phyloP scores from a whole-genome alignment of 1,139 yeast species.

The Starmera stellimalicola region DNA sequence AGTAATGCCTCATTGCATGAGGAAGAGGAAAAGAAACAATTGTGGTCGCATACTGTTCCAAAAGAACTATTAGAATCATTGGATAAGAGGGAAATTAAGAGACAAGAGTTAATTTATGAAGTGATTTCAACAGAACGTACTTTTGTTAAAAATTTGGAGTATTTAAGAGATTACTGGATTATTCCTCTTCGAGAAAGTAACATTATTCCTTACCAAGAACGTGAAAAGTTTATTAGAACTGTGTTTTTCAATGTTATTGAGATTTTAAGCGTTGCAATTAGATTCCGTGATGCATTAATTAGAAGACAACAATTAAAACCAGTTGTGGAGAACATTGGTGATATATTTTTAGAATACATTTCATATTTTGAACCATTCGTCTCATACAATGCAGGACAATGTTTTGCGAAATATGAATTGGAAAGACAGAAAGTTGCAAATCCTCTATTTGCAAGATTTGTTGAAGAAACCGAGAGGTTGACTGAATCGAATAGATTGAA shows the following conservation, averaged over 20 bases:
- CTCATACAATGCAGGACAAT: slow-evolving; percentile 90
- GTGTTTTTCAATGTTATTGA: slow-evolving; percentile 90
- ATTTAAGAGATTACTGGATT: slow-evolving; percentile 88
- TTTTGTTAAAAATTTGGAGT: slow-evolving; percentile 89
- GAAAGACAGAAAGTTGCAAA: slow-evolving; percentile 91
- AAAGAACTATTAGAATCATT: slow-evolving; percentile 68
- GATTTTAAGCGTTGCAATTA: slow-evolving; percentile 72
- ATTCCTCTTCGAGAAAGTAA: slow-evolving; percentile 80
- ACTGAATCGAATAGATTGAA: slow-evolving; percentile 84
- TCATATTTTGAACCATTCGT: slow-evolving; percentile 89
- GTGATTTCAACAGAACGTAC: slow-evolving; percentile 91
- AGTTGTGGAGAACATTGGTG: slow-evolving; percentile 79
- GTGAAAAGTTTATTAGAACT: slow-evolving; percentile 84
- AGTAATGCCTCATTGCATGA: slow-evolving; percentile 68
- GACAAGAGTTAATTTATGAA: slow-evolving; percentile 94
- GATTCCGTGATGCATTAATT: slow-evolving; percentile 81
- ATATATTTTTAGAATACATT: slow-evolving; percentile 73
- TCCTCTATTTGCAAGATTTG: slow-evolving; percentile 82
- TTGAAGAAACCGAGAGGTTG: slow-evolving; percentile 82
- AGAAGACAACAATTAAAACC: slow-evolving; percentile 85
- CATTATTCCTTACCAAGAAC: slow-evolving; percentile 78
- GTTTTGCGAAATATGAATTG: slow-evolving; percentile 90
- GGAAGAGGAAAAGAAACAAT: slow-evolving; percentile 74
- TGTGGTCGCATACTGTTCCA: slow-evolving; percentile 93
- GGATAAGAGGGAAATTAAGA: slow-evolving; percentile 78